These are phyloP conservation scores for Mycosphaerella sp. DNA, from an alignment of 2,329 filamentous ascomycete genomes.

Conservation along the genomic window DNA sequence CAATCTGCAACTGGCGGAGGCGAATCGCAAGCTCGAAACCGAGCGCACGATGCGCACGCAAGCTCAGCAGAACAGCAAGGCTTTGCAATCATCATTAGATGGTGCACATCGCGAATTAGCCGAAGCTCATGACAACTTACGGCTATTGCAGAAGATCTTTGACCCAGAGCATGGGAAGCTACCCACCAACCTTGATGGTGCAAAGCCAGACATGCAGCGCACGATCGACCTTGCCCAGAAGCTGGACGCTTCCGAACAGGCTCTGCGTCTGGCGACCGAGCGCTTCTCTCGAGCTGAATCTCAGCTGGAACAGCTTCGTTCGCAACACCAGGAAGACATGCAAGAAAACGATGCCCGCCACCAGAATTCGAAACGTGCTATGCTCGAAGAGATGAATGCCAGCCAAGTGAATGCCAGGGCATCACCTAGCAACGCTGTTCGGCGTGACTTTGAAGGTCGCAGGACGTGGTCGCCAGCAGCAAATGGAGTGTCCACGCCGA, in stretches of 20 bases:
- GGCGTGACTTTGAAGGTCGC: constrained; percentile 52
- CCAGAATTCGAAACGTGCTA: constrained; percentile 60
- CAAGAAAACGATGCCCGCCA: constrained; percentile 57
- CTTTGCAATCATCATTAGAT: constrained; percentile 72
- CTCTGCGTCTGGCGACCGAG: constrained; percentile 74
- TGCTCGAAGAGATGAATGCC: constrained; percentile 79
- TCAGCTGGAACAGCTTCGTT: constrained; percentile 71
- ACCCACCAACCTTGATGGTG: constrained; percentile 60
- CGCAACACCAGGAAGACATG: constrained; percentile 64
- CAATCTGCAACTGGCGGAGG: constrained; percentile 78
- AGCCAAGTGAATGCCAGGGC: constrained; percentile 68
- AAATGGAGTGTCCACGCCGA: constrained; percentile 62
- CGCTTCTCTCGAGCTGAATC: constrained; percentile 74
- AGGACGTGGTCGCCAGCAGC: constrained; percentile 61
- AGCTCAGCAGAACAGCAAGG: constrained; percentile 76
- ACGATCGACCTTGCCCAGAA: constrained; percentile 74
- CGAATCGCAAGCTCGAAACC: constrained; percentile 81
- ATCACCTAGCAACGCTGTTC: constrained; percentile 62
- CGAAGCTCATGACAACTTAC: constrained; percentile 71
- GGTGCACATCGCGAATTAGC: constrained; percentile 72
- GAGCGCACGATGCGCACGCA: constrained; percentile 80
- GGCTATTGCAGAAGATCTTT: constrained; percentile 77
- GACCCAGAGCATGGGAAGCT: constrained; percentile 55
- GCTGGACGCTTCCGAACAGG: constrained; percentile 81
- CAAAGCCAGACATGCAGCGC: constrained; percentile 60